These are phyloP conservation scores for Ceratonia siliqua DNA, from an alignment of 306 rosid genomes.

Conservation along the genomic window DNA sequence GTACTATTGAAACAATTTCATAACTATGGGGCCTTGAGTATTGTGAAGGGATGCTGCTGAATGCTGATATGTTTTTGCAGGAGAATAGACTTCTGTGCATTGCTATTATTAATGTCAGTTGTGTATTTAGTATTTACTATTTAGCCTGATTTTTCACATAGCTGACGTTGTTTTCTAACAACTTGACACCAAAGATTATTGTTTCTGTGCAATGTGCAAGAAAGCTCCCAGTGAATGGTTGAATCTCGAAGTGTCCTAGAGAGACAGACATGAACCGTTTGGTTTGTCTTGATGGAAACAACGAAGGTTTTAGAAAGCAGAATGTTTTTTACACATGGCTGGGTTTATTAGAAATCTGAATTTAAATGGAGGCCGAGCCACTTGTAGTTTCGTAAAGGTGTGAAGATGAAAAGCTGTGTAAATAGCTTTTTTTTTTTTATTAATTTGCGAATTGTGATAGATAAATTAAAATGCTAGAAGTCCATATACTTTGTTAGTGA, in stretches of 20 bases:
- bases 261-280: neutral
- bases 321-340: no score
- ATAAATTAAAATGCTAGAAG: no score
- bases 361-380: no score
- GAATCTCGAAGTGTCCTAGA: no score
- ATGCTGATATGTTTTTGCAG: neutral
- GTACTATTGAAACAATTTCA: neutral
- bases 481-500: no score
- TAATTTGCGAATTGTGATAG: no score
- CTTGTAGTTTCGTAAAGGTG: no score
- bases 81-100: neutral
- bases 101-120: neutral
- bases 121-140: no score
- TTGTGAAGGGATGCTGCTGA: slow-evolving; percentile 19
- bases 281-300: neutral
- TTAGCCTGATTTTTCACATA: neutral
- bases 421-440: no score
- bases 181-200: neutral
- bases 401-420: no score
- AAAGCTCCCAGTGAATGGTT: no score
- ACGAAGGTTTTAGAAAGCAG: neutral
- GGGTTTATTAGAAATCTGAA: no score
- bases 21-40: neutral
- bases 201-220: neutral
- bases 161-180: neutral